Percentiles rank a stretch among this genome's conserved stretches.
These are phyloP conservation scores for Atkinsonella texensis DNA, from an alignment of 2,329 filamentous ascomycete species.

Conservation along the genomic window DNA sequence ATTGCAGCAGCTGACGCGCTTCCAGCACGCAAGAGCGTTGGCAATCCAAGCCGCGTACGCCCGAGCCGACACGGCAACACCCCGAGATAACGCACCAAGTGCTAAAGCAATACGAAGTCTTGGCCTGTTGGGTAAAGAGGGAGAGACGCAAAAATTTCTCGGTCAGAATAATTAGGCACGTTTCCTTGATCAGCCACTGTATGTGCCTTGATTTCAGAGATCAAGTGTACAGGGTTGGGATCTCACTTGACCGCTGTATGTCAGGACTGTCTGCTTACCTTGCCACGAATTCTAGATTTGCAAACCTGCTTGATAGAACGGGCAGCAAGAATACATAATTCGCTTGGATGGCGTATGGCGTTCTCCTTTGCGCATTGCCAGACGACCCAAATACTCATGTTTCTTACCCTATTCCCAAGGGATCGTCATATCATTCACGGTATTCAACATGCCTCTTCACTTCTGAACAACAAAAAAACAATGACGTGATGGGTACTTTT, in stretches of 20 bases:
- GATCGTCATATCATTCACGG: no score
- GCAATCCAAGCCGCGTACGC: slow-evolving; percentile 77
- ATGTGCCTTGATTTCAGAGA: background rate
- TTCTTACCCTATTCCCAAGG: no score
- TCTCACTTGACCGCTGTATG: background rate
- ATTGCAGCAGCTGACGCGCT: slow-evolving; percentile 10
- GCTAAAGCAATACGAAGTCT: slow-evolving; percentile 80
- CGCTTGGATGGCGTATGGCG: no score
- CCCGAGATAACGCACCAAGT: slow-evolving; percentile 69
- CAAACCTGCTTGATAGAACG: no score
- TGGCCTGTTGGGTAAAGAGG: slow-evolving; percentile 72
- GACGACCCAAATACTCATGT: no score
- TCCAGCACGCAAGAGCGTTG: slow-evolving; percentile 62
- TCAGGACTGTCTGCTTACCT: background rate
- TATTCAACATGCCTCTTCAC: no score
- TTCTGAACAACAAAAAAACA: no score
- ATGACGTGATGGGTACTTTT: no score
- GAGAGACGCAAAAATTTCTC: slow-evolving; percentile 56
- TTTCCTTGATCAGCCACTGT: background rate
- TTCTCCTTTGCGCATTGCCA: no score
- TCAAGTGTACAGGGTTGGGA: background rate
- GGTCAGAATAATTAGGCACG: slow-evolving; percentile 18
- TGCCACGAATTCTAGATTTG: background rate
- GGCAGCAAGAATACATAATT: no score
- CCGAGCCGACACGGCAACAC: slow-evolving; percentile 61